Evolutionary conservation across 176 grass and related monocot species (phyloP), one percentile per base, ranked within the genome.

Genomic region (Chloris gayana): DNA sequence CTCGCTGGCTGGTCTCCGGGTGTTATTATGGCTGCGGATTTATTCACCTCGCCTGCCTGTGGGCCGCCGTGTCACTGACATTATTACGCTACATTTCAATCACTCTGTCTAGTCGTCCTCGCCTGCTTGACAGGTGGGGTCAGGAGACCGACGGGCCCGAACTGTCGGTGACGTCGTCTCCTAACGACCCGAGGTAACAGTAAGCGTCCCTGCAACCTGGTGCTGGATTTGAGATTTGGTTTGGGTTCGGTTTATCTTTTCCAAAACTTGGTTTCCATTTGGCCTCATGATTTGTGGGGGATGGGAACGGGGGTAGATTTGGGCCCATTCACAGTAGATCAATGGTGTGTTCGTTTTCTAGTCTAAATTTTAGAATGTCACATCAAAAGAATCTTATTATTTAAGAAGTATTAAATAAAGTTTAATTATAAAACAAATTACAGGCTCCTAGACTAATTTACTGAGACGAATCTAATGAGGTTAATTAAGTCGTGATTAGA

Each of bases 11-110:
- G 45, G 66, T 41, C 87, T 85, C 67, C 73, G 82, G 87, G 87
- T 80, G 78, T 85, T 85, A 89, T 82, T 77, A 89, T 59, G 87
- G 70, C 67, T 68, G 56, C 72, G 58, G 86, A 74, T 88, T 88
- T 88, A 83, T 79, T 67, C 75, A 61, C 72, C 31, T 14, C 49
- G 53, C 41, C 66, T 71, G 74, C 30, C 81, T 57, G 69, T 79
- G 75, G 81, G 37, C 5, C 74, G 42, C 49, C 57, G 70, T 37
- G 63, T 54, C 82, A n/a, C 71, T 84, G 64, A 64, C 76, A 71
- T 70, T 70, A 30, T 31, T 67, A 45, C 65, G 14, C 78, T 9
- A 70, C 73, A 53, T 60, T n/a, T 6, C 9, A 1, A 5, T 14
- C 61, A 9, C 76, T 13, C 6, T 7, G 1, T 0, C 8, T 2